Evolutionary conservation across 2,329 filamentous ascomycete genomes (phyloP), one percentile per base, ranked within the genome.

Genomic region (Talaromyces sp.): DNA sequence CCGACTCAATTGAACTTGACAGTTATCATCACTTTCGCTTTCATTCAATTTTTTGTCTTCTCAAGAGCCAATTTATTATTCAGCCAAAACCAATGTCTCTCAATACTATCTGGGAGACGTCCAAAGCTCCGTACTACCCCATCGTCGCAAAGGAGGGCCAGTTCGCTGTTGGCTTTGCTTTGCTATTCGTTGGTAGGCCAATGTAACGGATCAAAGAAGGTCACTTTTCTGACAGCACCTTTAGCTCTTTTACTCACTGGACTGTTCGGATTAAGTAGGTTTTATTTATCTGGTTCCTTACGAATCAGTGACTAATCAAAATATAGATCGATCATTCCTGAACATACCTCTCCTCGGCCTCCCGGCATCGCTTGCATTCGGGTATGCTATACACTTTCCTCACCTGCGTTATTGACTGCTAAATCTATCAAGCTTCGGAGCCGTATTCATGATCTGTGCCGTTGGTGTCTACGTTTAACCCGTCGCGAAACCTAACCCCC

Each of bases 371-470:
- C 77, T 96, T 72, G 90, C 93, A 68, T 87, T 97, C 81, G 94
- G 91, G 94, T 98, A 88, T 74, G 91, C 74, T 52, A 66, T 43
- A 24, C 43, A 45, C 57, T 61, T 19, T 10, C 58, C 54, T 59
- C n/a, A 9, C 16, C 6, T 57, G 47, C 59, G 58, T 65, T 62
- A 27, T 39, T 24, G 5, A 24, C 49, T 49, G 47, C 64, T 66
- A 43, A 66, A 19, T 6, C 13, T 16, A 19, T 37, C 45, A 74
- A 97, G 94, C 60, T 91, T 97, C 79, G 95, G 95, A 72, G 90
- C 94, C 60, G 93, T 99, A 54, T 97, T 95, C 82, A 97, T 97
- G 90, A 98, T 99, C 81, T 99, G 95, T 81, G 95, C 93, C 67
- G 95, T 95, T 77, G 95, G 95, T 78, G 95, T 99, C 76, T 98